Percentiles rank a stretch among this genome's conserved stretches.
phyloP scores from a whole-genome alignment of 2,329 filamentous ascomycete species.

The Penicillium capsulatum region DNA sequence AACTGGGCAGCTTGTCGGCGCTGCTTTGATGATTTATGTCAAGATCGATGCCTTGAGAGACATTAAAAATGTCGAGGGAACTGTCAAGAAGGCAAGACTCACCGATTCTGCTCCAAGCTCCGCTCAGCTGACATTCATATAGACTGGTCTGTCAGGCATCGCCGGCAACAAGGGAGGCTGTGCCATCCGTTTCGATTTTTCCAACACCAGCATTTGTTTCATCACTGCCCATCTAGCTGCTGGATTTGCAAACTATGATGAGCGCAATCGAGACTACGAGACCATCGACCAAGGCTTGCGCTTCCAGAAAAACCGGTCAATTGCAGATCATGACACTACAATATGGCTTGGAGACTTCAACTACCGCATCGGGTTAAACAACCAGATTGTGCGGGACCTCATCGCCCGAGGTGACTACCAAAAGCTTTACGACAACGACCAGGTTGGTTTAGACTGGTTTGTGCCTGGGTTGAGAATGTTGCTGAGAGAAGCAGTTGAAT shows the following conservation, averaged over 20 bases:
- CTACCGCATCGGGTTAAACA: conserved; percentile 82
- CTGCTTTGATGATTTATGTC: conserved; percentile 87
- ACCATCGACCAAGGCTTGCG: conserved; percentile 82
- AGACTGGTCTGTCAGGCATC: conserved; percentile 87
- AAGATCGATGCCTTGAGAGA: conserved; percentile 69
- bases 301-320: conserved; percentile 85
- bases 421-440: conserved; percentile 83
- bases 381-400: conserved; percentile 71
- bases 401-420: conserved; percentile 70
- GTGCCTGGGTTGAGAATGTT: too few species aligned
- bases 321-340: conserved; percentile 86
- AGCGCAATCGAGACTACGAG: conserved; percentile 86
- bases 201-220: conserved; percentile 87
- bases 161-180: conserved; percentile 97
- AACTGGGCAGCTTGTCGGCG: conserved; percentile 90
- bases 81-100: conserved; percentile 70
- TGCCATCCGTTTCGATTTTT: conserved; percentile 91
- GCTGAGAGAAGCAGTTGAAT: conserved; percentile 70
- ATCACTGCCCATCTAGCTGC: conserved; percentile 95
- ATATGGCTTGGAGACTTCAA: conserved; percentile 99
- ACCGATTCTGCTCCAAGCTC: not conserved
- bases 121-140: conserved; percentile 32
- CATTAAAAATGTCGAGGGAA: conserved; percentile 96
- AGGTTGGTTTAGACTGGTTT: conserved; percentile 54
- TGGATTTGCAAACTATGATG: conserved; percentile 94